Base-by-base conservation (phyloP, 2,329 filamentous ascomycete species). In the Cephalotrichum gorgonifer region DNA sequence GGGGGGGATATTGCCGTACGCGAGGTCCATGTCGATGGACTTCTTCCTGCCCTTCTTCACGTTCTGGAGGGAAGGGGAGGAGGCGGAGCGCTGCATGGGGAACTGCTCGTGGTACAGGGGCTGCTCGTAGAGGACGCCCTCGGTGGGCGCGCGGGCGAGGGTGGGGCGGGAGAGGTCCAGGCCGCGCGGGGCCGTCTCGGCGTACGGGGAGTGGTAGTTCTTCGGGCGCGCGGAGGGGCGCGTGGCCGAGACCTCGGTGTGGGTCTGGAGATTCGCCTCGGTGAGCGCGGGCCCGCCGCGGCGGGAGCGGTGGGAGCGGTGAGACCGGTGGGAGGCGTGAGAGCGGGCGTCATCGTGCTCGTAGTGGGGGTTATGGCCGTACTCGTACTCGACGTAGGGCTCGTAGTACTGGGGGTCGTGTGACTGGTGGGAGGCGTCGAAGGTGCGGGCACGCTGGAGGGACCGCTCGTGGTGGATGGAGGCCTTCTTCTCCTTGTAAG, bases 401-500 rank as follows among this genome's bases (percentile, higher is more conserved):
- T 64, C 60, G 52, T 62, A 55, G 51, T 60, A 52, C 51, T 55
- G 54, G 43, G 44, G 48, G 31, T 56, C 43, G 51, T 51, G 39
- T 26, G 47, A 27, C 27, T 42, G 23, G 14, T 43, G 4, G 43
- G 41, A 23, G n/a, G 33, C 62, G 51, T 76, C 70, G 53, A 72
- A 75, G 3, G 74, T 83, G 54, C 83, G 76, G 49, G 83, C 74
- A 59, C 83, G 81, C 58, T 81, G 78, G 42, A 73, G 57, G n/a
- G 63, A 61, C 14, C 69, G 69, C 56, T 87, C 80, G 20, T 83
- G 80, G 62, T 81, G 82, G 57, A 95, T 76, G 56, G 89, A 81
- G 6, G 87, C 85, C 65, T 94, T 95, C 61, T 87, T 87, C 60
- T 95, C 88, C 50, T 83, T 78, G 67, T 97, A 97, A 51, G 87